phyloP scores from a whole-genome alignment of 495 filamentous ascomycete species.

The Aspergillus biplanus region DNA sequence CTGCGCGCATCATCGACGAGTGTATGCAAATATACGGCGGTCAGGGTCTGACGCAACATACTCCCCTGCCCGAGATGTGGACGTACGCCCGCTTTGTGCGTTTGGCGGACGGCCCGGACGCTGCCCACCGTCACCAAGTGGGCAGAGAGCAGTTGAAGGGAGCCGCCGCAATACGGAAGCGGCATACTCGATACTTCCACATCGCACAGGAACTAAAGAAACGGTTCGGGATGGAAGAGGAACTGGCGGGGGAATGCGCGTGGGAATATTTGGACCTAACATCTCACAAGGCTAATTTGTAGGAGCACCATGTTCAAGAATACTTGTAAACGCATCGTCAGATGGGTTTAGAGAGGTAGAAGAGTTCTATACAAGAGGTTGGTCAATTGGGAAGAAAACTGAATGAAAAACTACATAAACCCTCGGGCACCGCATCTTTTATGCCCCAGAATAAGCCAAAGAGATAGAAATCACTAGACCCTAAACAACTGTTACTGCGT shows the following conservation, averaged over 20 bases:
- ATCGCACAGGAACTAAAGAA: constrained; percentile 13
- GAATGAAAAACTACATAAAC: too few species aligned
- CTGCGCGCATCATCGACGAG: constrained; percentile 12
- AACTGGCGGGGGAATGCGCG: constrained; percentile 9
- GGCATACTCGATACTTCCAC: constrained; percentile 6
- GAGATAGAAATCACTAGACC: too few species aligned
- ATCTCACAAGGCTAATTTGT: constrained; percentile 3
- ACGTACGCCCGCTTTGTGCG: constrained; percentile 10
- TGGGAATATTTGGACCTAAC: constrained; percentile 9
- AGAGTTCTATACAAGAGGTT: too few species aligned
- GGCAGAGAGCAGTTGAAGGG: neutral
- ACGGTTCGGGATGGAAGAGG: constrained; percentile 13
- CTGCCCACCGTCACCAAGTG: constrained; percentile 15
- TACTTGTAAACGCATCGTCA: too few species aligned
- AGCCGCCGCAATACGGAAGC: neutral
- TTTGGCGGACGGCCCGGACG: constrained; percentile 20
- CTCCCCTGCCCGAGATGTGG: constrained; percentile 19
- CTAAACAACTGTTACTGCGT: too few species aligned
- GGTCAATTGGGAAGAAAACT: too few species aligned
- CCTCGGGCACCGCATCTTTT: too few species aligned
- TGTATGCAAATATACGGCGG: constrained; percentile 16
- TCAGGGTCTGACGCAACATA: constrained; percentile 15
- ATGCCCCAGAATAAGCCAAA: too few species aligned
- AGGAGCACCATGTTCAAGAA: neutral
- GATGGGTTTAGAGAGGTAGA: too few species aligned